A percentile compares a stretch with the other conserved stretches of the same genome.
phyloP scores from a whole-genome alignment of 495 filamentous ascomycete genomes.

The Penicillium ochrochloron region DNA sequence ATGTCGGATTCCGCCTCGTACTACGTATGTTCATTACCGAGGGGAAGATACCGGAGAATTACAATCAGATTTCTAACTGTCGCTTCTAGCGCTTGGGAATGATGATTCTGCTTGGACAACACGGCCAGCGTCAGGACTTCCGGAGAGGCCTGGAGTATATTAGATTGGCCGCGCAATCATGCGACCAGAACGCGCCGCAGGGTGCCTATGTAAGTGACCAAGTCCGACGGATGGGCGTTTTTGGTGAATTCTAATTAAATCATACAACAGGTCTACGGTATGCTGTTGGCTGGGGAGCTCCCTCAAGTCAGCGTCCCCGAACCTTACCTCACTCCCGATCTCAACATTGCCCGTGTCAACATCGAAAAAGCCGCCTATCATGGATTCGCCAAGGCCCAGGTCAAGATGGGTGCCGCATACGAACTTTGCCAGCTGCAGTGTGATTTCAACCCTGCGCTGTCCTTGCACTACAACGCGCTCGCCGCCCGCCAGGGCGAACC shows the following conservation, averaged over 20 bases:
- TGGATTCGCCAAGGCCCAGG: conserved; percentile 94
- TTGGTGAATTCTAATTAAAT: not conserved
- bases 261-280: conserved; percentile 72
- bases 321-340: conserved; percentile 70
- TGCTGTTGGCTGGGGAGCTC: conserved; percentile 89
- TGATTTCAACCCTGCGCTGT: conserved; percentile 91
- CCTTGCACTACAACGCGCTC: conserved; percentile 93
- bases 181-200: conserved; percentile 96
- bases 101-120: conserved; percentile 95
- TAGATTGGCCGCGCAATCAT: conserved; percentile 77
- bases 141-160: conserved; percentile 79
- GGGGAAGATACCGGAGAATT: not conserved
- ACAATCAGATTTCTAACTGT: not conserved
- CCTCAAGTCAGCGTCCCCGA: conserved; percentile 86
- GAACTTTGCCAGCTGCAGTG: conserved; percentile 92
- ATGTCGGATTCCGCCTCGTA: conserved; percentile 87
- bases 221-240: not conserved
- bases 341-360: conserved; percentile 76
- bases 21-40: conserved; percentile 58
- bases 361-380: conserved; percentile 97
- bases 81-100: conserved; percentile 77
- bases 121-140: conserved; percentile 83
- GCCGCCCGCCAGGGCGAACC: conserved; percentile 87
- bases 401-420: conserved; percentile 97
- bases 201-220: conserved; percentile 75